A percentile compares a stretch with the other conserved stretches of the same genome.
These are phyloP conservation scores for Fusarium cicatricum DNA, from an alignment of 2,329 filamentous ascomycete genomes.

Conservation along the genomic window DNA sequence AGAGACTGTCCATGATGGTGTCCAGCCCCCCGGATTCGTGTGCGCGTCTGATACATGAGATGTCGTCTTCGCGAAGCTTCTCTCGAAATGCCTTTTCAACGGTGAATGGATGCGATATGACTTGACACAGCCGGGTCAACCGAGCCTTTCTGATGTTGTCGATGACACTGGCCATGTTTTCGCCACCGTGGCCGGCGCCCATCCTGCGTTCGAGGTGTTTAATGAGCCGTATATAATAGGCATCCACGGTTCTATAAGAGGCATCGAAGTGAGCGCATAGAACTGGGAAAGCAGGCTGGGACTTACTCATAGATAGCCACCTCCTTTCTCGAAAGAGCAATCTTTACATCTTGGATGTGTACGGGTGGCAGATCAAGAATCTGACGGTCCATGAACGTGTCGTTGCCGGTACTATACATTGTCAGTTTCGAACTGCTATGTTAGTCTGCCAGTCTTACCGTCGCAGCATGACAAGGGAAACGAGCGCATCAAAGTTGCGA, in stretches of 20 bases:
- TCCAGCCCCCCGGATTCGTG: no score
- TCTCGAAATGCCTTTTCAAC: slow-evolving; percentile 41
- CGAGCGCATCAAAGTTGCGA: slow-evolving; percentile 32
- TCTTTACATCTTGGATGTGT: slow-evolving; percentile 26
- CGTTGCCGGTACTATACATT: slow-evolving; percentile 36
- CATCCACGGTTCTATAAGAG: neutral
- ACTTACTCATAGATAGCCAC: slow-evolving; percentile 39
- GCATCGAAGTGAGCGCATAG: neutral
- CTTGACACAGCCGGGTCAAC: slow-evolving; percentile 20
- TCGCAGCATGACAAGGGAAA: slow-evolving; percentile 41
- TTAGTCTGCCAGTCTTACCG: slow-evolving; percentile 26
- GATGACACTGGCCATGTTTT: neutral
- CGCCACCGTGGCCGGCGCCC: neutral
- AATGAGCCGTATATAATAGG: neutral
- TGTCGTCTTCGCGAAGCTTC: rapidly evolving
- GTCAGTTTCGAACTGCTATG: neutral
- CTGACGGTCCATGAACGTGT: slow-evolving; percentile 39
- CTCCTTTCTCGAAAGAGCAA: slow-evolving; percentile 42
- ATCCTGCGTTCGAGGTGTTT: neutral
- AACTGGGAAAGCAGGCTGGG: rapidly evolving
- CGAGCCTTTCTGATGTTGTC: neutral
- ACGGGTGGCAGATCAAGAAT: slow-evolving; percentile 40
- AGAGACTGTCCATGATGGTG: no score
- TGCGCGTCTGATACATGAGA: neutral
- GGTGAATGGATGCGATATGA: slow-evolving; percentile 41